Percentiles rank a stretch among this genome's conserved stretches.
Conservation (phyloP, 1,284 basidiomycete species). For the Phylloboletellus chloephorus region DNA sequence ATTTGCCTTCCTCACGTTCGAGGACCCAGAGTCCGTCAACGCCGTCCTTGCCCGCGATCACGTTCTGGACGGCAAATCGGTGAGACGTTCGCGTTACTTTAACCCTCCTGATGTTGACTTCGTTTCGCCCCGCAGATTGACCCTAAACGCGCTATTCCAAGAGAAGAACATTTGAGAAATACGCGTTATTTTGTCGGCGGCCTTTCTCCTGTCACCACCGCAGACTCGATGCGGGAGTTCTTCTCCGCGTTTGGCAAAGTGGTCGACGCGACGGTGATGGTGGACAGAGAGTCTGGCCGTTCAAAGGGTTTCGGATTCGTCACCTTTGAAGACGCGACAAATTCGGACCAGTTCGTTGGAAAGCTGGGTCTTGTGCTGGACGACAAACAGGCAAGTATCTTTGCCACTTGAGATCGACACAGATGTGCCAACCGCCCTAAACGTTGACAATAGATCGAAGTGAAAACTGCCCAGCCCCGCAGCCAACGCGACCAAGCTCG, state of each 20-base stretch:
- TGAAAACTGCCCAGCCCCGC: constrained; percentile 79
- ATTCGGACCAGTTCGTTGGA: constrained; percentile 68
- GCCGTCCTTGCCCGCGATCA: constrained; percentile 82
- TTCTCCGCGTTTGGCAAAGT: constrained; percentile 78
- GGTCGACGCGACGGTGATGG: constrained; percentile 90
- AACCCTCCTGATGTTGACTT: constrained; percentile 4
- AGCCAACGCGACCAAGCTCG: constrained; percentile 55
- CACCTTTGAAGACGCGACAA: constrained; percentile 77
- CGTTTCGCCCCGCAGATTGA: constrained; percentile 65
- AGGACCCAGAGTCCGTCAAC: constrained; percentile 75
- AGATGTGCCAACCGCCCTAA: background rate
- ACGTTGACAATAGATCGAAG: constrained; percentile 61
- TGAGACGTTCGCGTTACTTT: constrained; percentile 35
- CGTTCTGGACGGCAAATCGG: constrained; percentile 86
- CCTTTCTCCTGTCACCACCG: constrained; percentile 71
- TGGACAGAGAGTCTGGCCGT: constrained; percentile 85
- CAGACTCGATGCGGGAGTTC: constrained; percentile 76
- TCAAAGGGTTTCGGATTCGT: constrained; percentile 94
- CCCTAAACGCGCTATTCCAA: constrained; percentile 90
- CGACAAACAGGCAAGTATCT: constrained; percentile 61
- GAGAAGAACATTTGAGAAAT: constrained; percentile 77
- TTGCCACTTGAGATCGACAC: background rate
- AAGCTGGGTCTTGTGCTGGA: constrained; percentile 68
- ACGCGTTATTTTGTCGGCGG: constrained; percentile 90
- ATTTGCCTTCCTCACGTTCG: constrained; percentile 94